These are phyloP conservation scores for Eleusine coracana DNA, from an alignment of 176 grass and related monocot species.

Conservation along the genomic window DNA sequence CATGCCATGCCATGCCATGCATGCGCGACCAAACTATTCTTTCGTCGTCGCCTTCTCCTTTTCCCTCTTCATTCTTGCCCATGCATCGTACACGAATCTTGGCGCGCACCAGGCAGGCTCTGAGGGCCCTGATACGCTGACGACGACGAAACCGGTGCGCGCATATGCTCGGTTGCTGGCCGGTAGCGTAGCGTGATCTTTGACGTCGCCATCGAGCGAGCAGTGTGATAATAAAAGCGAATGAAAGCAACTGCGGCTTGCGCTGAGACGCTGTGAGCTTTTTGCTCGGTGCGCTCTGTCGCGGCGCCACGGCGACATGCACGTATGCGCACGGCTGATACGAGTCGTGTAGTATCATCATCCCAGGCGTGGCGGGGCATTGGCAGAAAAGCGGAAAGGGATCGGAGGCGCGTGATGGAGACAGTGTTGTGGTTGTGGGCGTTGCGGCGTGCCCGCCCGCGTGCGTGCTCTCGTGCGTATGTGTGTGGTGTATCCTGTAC, in stretches of 20 bases:
- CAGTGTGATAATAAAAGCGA: neutral
- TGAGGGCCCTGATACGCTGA: neutral
- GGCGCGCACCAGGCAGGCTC: neutral
- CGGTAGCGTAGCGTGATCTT: constrained; percentile 15
- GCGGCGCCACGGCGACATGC: no score
- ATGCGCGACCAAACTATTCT: constrained; percentile 23
- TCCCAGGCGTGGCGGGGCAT: neutral
- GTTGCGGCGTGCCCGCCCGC: neutral
- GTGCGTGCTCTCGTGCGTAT: neutral
- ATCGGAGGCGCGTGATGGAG: no score
- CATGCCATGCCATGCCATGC: neutral
- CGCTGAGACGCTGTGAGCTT: neutral
- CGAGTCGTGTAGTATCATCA: no score
- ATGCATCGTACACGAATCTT: constrained; percentile 19
- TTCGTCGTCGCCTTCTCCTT: neutral
- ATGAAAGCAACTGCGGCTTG: neutral
- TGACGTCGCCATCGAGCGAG: constrained; percentile 23
- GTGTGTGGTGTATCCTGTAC: neutral
- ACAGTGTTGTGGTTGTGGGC: no score
- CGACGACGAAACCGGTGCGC: neutral
- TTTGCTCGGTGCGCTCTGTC: neutral
- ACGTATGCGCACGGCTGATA: neutral
- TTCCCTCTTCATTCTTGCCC: neutral
- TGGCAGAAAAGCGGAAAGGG: neutral
- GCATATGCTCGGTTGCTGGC: neutral